A percentile compares a stretch with the other conserved stretches of the same genome.
Conservation (phyloP, 106 monocot genomes). For the Narthecium ossifragum region DNA sequence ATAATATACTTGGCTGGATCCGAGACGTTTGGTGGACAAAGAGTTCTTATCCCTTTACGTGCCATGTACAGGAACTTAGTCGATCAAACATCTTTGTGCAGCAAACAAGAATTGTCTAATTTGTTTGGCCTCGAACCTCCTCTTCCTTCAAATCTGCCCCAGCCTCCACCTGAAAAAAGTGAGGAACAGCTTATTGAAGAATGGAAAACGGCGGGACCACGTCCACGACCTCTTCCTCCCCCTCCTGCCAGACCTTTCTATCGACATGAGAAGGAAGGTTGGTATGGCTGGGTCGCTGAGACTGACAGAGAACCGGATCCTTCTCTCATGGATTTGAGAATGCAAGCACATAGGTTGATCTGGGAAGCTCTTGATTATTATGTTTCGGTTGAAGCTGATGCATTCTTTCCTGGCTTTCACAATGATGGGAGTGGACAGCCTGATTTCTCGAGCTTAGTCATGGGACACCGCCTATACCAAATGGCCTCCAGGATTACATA, state of each 20-base stretch:
- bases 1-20: constrained; percentile 79
- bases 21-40: constrained; percentile 82
- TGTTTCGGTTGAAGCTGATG: constrained; percentile 88
- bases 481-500: constrained; percentile 59
- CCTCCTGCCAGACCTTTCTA: constrained; percentile 76
- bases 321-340: constrained; percentile 43
- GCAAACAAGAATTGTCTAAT: constrained; percentile 43
- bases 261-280: constrained; percentile 78
- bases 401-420: constrained; percentile 85
- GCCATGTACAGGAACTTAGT: constrained; percentile 65
- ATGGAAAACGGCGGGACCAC: constrained; percentile 75
- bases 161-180: constrained; percentile 44
- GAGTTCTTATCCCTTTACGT: constrained; percentile 62
- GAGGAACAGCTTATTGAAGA: constrained; percentile 51
- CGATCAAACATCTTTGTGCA: constrained; percentile 69
- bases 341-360: constrained; percentile 64
- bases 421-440: constrained; percentile 65
- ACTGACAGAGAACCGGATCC: constrained; percentile 57
- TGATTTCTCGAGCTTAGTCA: constrained; percentile 85
- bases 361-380: constrained; percentile 94
- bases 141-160: constrained; percentile 28
- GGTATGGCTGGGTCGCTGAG: constrained; percentile 85
- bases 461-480: constrained; percentile 84
- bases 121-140: constrained; percentile 59
- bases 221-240: constrained; percentile 78